phyloP scores from a whole-genome alignment of 129 eudicot species.

The Centrapalus pauciflorus region DNA sequence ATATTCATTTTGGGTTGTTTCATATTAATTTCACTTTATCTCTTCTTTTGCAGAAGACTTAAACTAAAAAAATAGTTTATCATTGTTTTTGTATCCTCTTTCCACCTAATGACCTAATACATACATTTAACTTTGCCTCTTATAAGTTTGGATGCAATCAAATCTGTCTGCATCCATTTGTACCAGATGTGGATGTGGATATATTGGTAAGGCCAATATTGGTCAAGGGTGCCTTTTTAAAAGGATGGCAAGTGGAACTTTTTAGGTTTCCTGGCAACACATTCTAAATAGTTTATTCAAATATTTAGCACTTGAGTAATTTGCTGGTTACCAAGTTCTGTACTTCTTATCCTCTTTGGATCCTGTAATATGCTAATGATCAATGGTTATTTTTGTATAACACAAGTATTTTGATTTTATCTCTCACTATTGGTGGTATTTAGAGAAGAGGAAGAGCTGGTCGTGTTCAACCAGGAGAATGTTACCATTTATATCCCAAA shows the following conservation, averaged over 20 bases:
- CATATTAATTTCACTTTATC: not conserved
- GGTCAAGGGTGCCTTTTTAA: too few relatives aligned
- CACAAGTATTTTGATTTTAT: not conserved
- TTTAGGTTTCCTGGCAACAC: too few relatives aligned
- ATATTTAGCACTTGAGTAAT: too few relatives aligned
- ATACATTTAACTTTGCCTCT: not conserved
- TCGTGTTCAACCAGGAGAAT: slow-evolving; percentile 89
- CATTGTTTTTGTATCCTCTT: not conserved
- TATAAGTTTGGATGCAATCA: not conserved
- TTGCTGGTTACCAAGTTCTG: too few relatives aligned
- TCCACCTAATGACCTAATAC: not conserved
- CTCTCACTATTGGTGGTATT: slow-evolving; percentile 10
- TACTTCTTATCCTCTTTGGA: not conserved
- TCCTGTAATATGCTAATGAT: not conserved
- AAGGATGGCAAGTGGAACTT: too few relatives aligned
- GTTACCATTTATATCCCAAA: slow-evolving; percentile 81
- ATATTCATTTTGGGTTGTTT: not conserved
- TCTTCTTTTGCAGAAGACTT: not conserved
- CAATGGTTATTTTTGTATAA: not conserved
- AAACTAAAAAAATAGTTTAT: not conserved
- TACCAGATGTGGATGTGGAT: not conserved
- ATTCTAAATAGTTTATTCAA: too few relatives aligned
- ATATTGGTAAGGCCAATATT: too few relatives aligned
- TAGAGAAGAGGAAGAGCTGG: slow-evolving; percentile 95
- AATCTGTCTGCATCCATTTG: not conserved